Evolutionary conservation across 257 asterid genomes (phyloP).

Genomic region (Rehmannia glutinosa): DNA sequence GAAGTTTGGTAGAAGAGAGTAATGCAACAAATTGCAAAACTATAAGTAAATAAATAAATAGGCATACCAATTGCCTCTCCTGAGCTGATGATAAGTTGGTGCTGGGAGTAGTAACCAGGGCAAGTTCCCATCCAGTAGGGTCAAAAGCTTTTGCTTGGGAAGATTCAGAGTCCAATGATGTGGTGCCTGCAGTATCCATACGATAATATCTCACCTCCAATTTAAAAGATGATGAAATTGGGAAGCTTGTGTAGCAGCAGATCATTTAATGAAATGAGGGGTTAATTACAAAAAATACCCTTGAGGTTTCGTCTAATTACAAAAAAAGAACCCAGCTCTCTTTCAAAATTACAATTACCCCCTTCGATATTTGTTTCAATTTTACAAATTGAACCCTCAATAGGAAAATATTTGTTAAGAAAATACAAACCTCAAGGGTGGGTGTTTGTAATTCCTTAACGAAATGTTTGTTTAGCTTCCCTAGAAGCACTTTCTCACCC

Average conservation of each 20-base stretch:
- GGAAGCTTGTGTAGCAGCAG: conserved; percentile 25
- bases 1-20: conserved; percentile 8
- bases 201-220: background rate
- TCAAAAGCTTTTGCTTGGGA: conserved; percentile 54
- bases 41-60: conserved; percentile 19
- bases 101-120: conserved; percentile 87
- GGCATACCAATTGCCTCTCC: conserved; percentile 88
- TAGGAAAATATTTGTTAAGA: too few relatives aligned
- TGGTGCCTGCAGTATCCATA: conserved; percentile 45
- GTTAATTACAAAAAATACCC: too few relatives aligned
- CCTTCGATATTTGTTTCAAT: too few relatives aligned
- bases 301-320: too few relatives aligned
- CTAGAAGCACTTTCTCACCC: too few relatives aligned
- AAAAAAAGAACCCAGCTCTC: too few relatives aligned
- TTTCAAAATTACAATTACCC: too few relatives aligned
- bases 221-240: background rate
- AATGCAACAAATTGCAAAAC: background rate
- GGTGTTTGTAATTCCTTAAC: too few relatives aligned
- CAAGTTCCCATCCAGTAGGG: conserved; percentile 98
- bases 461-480: too few relatives aligned
- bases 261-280: background rate
- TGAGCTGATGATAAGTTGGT: conserved; percentile 67
- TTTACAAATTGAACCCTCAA: too few relatives aligned
- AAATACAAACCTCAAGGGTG: too few relatives aligned
- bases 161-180: conserved; percentile 45